Evolutionary conservation across 805 yeast genomes (phyloP).

Genomic region (Spathaspora boniae): DNA sequence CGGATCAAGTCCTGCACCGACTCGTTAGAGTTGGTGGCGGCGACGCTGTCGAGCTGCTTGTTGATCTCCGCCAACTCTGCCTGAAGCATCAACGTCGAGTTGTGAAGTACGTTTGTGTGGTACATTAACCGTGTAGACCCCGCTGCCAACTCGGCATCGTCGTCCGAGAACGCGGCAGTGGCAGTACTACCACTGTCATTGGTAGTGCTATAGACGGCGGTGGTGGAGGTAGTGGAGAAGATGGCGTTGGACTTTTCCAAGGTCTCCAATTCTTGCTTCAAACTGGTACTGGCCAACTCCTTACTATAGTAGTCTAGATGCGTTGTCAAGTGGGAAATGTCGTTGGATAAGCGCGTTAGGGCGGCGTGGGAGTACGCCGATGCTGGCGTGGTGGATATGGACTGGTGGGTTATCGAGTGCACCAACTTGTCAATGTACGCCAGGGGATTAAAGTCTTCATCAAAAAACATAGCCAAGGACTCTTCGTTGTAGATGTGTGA

Average conservation of each 20-base stretch:
- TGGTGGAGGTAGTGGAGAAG: not conserved
- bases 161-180: too few relatives aligned
- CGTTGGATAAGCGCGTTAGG: constrained; percentile 41
- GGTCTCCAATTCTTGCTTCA: constrained; percentile 47
- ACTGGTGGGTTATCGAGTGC: constrained; percentile 26
- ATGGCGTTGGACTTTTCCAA: constrained; percentile 38
- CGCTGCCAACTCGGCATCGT: constrained; percentile 9
- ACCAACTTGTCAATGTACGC: constrained; percentile 63
- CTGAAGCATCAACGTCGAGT: constrained; percentile 55
- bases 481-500: constrained; percentile 30
- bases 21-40: constrained; percentile 16
- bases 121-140: constrained; percentile 61
- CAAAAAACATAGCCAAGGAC: constrained; percentile 64
- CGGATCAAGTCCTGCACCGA: constrained; percentile 35
- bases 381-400: constrained; percentile 4
- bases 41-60: constrained; percentile 16
- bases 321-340: constrained; percentile 49
- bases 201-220: too few relatives aligned
- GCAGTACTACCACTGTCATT: not conserved
- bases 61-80: constrained; percentile 36
- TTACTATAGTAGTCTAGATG: constrained; percentile 63
- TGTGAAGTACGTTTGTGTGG: constrained; percentile 57
- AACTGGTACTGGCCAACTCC: constrained; percentile 43
- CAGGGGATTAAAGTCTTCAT: constrained; percentile 60
- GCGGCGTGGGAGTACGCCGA: constrained; percentile 8